These are phyloP conservation scores for Hortiboletus flavorubellus DNA, from an alignment of 768 basidiomycete genomes.

Conservation along the genomic window DNA sequence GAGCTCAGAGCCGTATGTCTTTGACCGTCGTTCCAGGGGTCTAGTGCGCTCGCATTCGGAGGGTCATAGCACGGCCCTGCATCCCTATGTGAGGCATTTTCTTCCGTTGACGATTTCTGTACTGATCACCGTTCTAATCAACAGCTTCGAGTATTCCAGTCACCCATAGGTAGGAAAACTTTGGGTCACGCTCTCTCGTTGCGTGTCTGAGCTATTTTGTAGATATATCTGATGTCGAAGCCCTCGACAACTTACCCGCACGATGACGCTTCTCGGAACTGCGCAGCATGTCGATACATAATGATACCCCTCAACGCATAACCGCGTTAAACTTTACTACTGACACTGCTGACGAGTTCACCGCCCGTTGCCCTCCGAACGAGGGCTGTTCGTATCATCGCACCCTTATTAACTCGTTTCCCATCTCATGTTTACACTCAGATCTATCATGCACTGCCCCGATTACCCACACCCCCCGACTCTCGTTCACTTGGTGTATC, in stretches of 20 bases:
- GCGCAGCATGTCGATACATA: neutral
- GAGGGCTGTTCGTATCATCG: neutral
- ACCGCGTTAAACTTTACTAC: neutral
- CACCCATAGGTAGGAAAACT: constrained; percentile 29
- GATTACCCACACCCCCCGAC: constrained; percentile 9
- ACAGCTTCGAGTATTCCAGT: constrained; percentile 30
- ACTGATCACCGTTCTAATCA: constrained; percentile 5
- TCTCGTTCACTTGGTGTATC: constrained; percentile 17
- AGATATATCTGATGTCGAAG: constrained; percentile 31
- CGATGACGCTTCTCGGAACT: constrained; percentile 12
- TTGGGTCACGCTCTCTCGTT: neutral
- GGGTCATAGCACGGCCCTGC: constrained; percentile 21
- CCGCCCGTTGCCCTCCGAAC: neutral
- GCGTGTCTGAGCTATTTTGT: constrained; percentile 2
- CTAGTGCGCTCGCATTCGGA: constrained; percentile 32
- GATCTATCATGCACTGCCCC: constrained; percentile 7
- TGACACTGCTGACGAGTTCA: neutral
- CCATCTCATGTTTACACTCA: neutral
- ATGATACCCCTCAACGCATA: constrained; percentile 1
- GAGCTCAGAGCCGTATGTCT: constrained; percentile 23
- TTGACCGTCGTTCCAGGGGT: constrained; percentile 26
- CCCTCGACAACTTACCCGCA: constrained; percentile 16
- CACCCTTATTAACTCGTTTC: neutral
- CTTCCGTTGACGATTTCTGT: neutral
- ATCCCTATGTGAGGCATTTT: constrained; percentile 28